A percentile compares a stretch with the other conserved stretches of the same genome.
Conservation (phyloP, 352 stramenopile genomes). For the Elongisporangium undulatum region DNA sequence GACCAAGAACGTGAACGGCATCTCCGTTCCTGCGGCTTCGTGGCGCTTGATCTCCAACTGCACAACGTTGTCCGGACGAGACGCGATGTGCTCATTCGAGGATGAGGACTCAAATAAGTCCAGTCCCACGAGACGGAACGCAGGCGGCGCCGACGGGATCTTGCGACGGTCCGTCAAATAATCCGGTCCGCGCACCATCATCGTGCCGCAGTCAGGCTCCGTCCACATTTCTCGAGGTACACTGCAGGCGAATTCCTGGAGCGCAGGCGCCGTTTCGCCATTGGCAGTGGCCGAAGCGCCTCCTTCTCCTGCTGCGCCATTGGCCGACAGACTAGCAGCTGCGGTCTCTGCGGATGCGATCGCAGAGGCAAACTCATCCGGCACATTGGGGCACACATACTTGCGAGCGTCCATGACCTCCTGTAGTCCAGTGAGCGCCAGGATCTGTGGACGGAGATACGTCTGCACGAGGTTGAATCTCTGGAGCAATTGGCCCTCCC, state of each 20-base stretch:
- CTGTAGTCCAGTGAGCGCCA: conserved; percentile 48
- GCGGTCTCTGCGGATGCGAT: conserved; percentile 23
- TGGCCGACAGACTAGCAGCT: background rate
- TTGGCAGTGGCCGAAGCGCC: background rate
- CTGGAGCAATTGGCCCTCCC: conserved; percentile 59
- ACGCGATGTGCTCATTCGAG: conserved; percentile 58
- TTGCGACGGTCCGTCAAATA: conserved; percentile 68
- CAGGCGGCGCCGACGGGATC: conserved; percentile 61
- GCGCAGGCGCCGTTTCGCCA: conserved; percentile 5
- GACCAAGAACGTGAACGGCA: conserved; percentile 77
- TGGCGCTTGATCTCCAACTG: conserved; percentile 57
- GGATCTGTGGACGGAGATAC: conserved; percentile 57
- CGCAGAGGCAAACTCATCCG: conserved; percentile 48
- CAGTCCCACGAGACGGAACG: conserved; percentile 59
- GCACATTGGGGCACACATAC: conserved; percentile 66
- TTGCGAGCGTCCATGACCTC: conserved; percentile 76
- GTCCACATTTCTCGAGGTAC: conserved; percentile 67
- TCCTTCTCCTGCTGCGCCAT: background rate
- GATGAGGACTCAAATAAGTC: conserved; percentile 59
- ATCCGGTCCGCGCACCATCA: conserved; percentile 69
- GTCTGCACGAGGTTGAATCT: conserved; percentile 47
- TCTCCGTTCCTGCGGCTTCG: conserved; percentile 47
- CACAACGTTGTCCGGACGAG: conserved; percentile 51
- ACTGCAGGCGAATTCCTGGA: conserved; percentile 49
- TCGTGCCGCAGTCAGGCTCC: conserved; percentile 52